These are phyloP conservation scores for Calonectria hawksworthii DNA, from an alignment of 2,329 filamentous ascomycete species.

Conservation along the genomic window DNA sequence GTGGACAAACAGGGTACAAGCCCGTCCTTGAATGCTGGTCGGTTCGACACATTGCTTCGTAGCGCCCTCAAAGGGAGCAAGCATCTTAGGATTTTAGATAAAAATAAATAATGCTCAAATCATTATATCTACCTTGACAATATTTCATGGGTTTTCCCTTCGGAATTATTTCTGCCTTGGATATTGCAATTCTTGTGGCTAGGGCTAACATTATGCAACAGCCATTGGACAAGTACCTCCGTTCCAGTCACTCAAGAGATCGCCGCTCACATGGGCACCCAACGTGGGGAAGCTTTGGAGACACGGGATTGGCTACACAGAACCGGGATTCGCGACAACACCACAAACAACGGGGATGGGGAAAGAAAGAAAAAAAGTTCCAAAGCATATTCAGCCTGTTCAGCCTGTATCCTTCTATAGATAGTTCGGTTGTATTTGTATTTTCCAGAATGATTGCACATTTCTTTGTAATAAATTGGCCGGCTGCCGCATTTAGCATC, in stretches of 20 bases:
- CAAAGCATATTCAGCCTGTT: not conserved
- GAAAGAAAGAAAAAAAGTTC: not conserved
- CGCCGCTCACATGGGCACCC: conserved; percentile 25
- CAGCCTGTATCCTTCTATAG: not conserved
- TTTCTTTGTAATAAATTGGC: not conserved
- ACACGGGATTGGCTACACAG: conserved; percentile 3
- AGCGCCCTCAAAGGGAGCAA: too few species aligned
- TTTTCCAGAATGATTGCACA: not conserved
- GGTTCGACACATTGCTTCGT: not conserved
- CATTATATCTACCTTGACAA: not conserved
- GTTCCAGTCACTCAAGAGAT: too few species aligned
- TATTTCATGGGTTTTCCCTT: not conserved
- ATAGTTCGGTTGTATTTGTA: not conserved
- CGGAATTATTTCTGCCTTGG: not conserved
- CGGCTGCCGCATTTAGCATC: not conserved
- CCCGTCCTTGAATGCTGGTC: not conserved
- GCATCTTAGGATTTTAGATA: not conserved
- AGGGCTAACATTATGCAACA: not conserved
- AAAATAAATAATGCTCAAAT: not conserved
- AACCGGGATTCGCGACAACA: not conserved
- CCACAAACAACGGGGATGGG: not conserved
- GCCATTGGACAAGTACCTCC: not conserved
- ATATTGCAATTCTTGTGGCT: not conserved
- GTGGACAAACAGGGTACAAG: not conserved
- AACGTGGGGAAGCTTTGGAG: conserved; percentile 10